Conservation (phyloP, 2,329 filamentous ascomycete species). For the Dactylellina parvicollis region DNA sequence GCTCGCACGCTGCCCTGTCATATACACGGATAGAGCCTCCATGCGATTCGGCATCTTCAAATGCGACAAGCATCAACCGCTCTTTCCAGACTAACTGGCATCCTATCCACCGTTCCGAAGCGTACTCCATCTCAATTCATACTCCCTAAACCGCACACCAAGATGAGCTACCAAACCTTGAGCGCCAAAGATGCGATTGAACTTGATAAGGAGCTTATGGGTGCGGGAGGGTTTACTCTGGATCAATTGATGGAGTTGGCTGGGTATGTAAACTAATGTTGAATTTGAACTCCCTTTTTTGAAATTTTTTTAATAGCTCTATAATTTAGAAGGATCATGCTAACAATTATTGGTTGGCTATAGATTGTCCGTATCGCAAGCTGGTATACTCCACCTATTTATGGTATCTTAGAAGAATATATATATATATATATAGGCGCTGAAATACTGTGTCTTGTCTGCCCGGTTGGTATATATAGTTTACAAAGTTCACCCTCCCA, state of each 20-base stretch:
- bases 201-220: conserved; percentile 94
- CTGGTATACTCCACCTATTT: conserved; percentile 8
- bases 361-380: conserved; percentile 40
- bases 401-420: not conserved
- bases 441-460: conserved; percentile 8
- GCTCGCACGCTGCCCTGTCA: not conserved
- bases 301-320: not conserved
- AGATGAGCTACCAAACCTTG: conserved; percentile 63
- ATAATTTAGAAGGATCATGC: not conserved
- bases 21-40: not conserved
- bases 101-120: conserved; percentile 25
- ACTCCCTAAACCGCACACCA: not conserved
- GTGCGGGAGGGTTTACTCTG: conserved; percentile 81
- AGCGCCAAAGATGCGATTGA: conserved; percentile 86
- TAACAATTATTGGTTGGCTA: not conserved
- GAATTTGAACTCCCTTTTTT: not conserved
- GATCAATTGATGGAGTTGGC: conserved; percentile 98
- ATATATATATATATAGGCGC: not conserved
- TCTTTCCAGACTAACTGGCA: conserved; percentile 19
- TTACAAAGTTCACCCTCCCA: conserved; percentile 81
- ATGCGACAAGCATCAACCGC: conserved; percentile 34
- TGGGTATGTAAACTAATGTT: conserved; percentile 61
- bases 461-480: conserved; percentile 66
- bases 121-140: not conserved
- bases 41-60: not conserved